phyloP scores from a whole-genome alignment of 192 early-diverging fungal species.

The Spizellomyces sp. region DNA sequence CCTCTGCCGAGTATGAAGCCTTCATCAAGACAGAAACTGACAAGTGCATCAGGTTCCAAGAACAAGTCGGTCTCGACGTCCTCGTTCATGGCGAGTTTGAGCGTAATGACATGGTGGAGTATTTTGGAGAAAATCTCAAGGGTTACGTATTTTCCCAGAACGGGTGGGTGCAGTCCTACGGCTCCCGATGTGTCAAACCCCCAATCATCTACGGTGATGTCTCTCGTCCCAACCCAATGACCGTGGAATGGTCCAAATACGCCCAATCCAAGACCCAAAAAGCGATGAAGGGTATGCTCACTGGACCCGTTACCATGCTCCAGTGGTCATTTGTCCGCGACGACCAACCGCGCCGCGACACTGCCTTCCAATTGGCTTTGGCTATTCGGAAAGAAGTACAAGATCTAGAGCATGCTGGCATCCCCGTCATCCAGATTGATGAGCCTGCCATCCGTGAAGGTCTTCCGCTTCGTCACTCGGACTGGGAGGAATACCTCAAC shows the following conservation, averaged over 20 bases:
- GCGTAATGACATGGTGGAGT: slow-evolving; percentile 84
- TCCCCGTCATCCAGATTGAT: slow-evolving; percentile 95
- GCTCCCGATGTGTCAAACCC: slow-evolving; percentile 95
- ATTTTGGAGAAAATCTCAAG: slow-evolving; percentile 92
- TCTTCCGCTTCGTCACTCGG: slow-evolving; percentile 83
- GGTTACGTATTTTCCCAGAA: slow-evolving; percentile 95
- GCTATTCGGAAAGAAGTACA: slow-evolving; percentile 95
- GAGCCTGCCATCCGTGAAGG: slow-evolving; percentile 99
- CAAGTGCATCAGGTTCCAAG: slow-evolving; percentile 85
- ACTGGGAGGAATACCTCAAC: slow-evolving; percentile 88
- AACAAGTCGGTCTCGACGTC: slow-evolving; percentile 87
- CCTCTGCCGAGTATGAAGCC: slow-evolving; percentile 68
- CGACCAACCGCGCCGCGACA: slow-evolving; percentile 84
- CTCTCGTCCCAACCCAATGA: slow-evolving; percentile 88
- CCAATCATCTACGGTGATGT: slow-evolving; percentile 98
- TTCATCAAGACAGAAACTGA: slow-evolving; percentile 88
- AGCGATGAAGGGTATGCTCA: slow-evolving; percentile 99
- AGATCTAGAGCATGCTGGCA: slow-evolving; percentile 91
- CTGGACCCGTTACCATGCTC: slow-evolving; percentile 96
- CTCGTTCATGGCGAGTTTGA: slow-evolving; percentile 98
- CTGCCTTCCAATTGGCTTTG: slow-evolving; percentile 88
- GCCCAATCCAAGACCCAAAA: slow-evolving; percentile 86
- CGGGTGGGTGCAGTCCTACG: slow-evolving; percentile 98
- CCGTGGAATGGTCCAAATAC: slow-evolving; percentile 79
- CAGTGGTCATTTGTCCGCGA: slow-evolving; percentile 99